phyloP scores from a whole-genome alignment of 257 asterid species.

The Solanum clarkiae region DNA sequence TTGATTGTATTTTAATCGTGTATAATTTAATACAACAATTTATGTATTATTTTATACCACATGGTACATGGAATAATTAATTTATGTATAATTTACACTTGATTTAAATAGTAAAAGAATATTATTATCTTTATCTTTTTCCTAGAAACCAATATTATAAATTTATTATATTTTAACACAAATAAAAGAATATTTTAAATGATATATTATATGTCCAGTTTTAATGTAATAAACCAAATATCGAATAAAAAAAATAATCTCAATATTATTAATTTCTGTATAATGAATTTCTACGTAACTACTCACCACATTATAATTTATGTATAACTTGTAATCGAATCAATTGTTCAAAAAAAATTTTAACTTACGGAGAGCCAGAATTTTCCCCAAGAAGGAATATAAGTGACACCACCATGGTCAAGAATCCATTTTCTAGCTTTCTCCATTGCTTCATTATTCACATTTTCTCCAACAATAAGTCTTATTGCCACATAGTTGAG shows the following conservation, averaged over 20 bases:
- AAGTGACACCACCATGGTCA: conserved; percentile 57
- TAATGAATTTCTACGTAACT: too few species aligned
- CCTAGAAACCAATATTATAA: neutral
- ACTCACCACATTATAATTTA: fast-evolving
- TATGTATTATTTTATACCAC: neutral
- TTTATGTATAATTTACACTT: too few species aligned
- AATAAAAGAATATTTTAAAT: neutral
- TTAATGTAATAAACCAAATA: neutral
- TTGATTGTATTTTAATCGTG: too few species aligned
- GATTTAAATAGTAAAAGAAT: neutral
- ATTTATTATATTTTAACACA: neutral
- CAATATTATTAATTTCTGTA: neutral
- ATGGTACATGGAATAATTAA: neutral
- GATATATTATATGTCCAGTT: neutral
- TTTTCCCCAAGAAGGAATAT: conserved; percentile 69
- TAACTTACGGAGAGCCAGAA: conserved; percentile 43
- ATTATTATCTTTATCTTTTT: neutral
- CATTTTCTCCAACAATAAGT: conserved; percentile 47
- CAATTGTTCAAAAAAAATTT: fast-evolving
- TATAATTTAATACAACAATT: too few species aligned
- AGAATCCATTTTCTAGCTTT: conserved; percentile 58
- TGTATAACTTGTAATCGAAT: neutral
- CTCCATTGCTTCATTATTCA: conserved; percentile 21
- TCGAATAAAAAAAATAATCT: neutral
- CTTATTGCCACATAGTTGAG: conserved; percentile 47